Conservation (phyloP, 2,329 filamentous ascomycete genomes). For the Periconia sp. region DNA sequence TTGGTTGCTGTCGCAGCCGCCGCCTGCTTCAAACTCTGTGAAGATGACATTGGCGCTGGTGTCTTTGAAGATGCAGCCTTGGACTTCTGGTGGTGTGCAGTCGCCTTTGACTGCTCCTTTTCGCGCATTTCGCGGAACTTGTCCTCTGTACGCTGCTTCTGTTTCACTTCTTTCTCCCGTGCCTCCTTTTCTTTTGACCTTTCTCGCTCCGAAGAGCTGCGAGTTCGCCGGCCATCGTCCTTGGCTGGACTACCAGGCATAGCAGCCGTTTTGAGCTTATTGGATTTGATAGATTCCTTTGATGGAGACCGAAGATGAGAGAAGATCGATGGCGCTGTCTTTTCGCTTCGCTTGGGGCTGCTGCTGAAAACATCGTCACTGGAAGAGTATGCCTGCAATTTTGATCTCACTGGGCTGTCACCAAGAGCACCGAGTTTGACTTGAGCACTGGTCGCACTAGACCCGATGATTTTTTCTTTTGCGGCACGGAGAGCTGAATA, state of each 20-base stretch:
- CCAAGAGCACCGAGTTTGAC: slow-evolving; percentile 59
- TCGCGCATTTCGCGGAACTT: slow-evolving; percentile 69
- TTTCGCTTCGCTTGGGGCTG: slow-evolving; percentile 37
- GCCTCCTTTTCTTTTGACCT: slow-evolving; percentile 61
- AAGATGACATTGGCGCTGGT: slow-evolving; percentile 39
- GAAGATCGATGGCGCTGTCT: slow-evolving; percentile 31
- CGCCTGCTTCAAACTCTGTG: slow-evolving; percentile 32
- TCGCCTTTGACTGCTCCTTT: slow-evolving; percentile 70
- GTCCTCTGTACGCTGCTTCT: slow-evolving; percentile 62
- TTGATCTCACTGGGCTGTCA: slow-evolving; percentile 30
- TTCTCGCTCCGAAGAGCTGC: slow-evolving; percentile 63
- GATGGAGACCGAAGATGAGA: slow-evolving; percentile 39
- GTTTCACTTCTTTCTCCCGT: slow-evolving; percentile 62
- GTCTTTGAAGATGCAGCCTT: slow-evolving; percentile 54
- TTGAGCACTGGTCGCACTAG: slow-evolving; percentile 59
- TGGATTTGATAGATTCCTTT: slow-evolving; percentile 37
- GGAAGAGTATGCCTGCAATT: slow-evolving; percentile 24
- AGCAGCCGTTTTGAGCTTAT: slow-evolving; percentile 26
- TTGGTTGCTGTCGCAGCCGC: slow-evolving; percentile 46
- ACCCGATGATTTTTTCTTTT: slow-evolving; percentile 82
- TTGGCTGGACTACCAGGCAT: slow-evolving; percentile 35
- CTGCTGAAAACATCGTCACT: slow-evolving; percentile 39
- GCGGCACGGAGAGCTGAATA: slow-evolving; percentile 89
- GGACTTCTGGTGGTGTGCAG: slow-evolving; percentile 45
- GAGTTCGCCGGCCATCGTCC: slow-evolving; percentile 51